Evolutionary conservation across 2,329 filamentous ascomycete genomes (phyloP).

Genomic region (Chaetomium globosum): DNA sequence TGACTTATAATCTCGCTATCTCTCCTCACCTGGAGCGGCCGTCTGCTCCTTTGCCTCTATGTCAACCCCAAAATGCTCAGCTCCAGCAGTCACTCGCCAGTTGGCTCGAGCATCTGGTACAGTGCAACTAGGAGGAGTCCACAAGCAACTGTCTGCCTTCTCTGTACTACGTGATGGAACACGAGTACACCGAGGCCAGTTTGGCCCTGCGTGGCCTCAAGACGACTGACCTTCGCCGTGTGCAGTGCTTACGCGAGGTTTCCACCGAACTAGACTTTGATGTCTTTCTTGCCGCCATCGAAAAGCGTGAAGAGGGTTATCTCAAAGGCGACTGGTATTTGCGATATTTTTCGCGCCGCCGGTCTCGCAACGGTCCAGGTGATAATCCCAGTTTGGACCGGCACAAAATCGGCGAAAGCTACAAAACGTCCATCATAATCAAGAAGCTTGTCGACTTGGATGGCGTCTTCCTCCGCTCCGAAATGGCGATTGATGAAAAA

Average conservation of each 20-base stretch:
- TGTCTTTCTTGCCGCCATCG: conserved; percentile 42
- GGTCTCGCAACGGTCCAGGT: too few relatives aligned
- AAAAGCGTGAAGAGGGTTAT: conserved; percentile 35
- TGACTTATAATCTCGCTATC: conserved; percentile 55
- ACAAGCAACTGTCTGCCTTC: conserved; percentile 15
- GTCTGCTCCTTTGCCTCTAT: conserved; percentile 32
- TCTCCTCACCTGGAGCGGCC: conserved; percentile 31
- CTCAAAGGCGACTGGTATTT: too few relatives aligned
- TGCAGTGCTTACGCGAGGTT: conserved; percentile 37
- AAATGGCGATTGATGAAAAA: background rate
- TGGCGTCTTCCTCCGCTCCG: background rate
- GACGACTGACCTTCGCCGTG: conserved; percentile 35
- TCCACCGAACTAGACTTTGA: conserved; percentile 39
- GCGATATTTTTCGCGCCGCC: too few relatives aligned
- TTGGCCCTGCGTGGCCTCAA: conserved; percentile 40
- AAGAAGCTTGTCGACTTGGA: conserved; percentile 39
- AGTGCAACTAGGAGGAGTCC: background rate
- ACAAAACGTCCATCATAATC: conserved; percentile 24
- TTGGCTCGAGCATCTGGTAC: conserved; percentile 36
- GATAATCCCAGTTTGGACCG: background rate
- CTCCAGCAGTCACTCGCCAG: conserved; percentile 35
- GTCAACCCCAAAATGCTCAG: conserved; percentile 10
- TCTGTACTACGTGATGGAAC: conserved; percentile 41
- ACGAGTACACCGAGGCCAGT: conserved; percentile 43
- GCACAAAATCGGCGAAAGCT: conserved; percentile 30